phyloP scores from a whole-genome alignment of 495 filamentous ascomycete genomes.

The Trichoderma parareesei region DNA sequence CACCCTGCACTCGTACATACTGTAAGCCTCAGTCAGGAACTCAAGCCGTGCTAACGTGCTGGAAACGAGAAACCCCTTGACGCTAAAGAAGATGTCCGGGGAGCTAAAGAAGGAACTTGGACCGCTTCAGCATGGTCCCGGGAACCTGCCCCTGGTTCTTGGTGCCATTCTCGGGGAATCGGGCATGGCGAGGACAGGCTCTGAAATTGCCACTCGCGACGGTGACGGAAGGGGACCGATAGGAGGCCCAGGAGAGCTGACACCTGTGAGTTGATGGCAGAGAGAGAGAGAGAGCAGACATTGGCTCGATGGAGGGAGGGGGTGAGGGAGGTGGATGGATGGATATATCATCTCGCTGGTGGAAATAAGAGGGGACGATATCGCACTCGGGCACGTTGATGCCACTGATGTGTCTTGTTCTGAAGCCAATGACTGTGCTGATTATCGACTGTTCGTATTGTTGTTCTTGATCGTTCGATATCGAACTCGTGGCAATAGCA shows the following conservation, averaged over 20 bases:
- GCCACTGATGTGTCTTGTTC: not conserved
- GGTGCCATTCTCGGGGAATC: constrained; percentile 1
- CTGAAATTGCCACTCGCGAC: not conserved
- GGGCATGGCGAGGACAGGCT: not conserved
- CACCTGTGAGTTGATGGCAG: no score
- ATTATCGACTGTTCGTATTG: not conserved
- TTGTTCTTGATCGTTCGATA: not conserved
- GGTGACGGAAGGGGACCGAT: not conserved
- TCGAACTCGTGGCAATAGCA: not conserved
- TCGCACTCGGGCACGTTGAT: not conserved
- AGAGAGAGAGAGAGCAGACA: not conserved
- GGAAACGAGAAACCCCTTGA: not conserved
- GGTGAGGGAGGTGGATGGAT: not conserved
- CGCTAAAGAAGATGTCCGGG: constrained; percentile 4
- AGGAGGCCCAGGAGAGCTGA: no score
- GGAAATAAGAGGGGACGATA: not conserved
- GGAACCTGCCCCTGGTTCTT: not conserved
- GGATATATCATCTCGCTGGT: not conserved
- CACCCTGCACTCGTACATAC: no score
- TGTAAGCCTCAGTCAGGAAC: no score
- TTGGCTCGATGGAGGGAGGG: not conserved
- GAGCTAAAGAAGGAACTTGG: constrained; percentile 3
- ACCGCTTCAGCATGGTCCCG: not conserved
- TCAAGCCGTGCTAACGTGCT: no score
- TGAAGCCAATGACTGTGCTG: not conserved